phyloP scores from a whole-genome alignment of 176 grass and related monocot species.

The Aegilops speltoides region DNA sequence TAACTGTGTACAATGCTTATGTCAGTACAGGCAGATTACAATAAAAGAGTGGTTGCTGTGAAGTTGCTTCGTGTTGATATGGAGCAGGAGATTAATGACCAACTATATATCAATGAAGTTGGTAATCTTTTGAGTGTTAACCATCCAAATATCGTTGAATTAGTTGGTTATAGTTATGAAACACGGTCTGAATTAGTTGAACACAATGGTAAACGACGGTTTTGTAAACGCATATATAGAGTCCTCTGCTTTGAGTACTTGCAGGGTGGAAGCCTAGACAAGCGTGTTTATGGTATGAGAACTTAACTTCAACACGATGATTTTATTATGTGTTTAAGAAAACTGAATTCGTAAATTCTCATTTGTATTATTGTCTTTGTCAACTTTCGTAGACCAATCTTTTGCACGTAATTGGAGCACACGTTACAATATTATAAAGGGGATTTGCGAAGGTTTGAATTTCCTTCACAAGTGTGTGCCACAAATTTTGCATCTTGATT shows the following conservation, averaged over 20 bases:
- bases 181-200: not conserved
- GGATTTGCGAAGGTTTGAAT: not conserved
- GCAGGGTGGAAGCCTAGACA: not conserved
- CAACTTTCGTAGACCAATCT: not conserved
- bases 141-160: too few relatives aligned
- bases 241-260: not conserved
- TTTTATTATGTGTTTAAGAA: too few relatives aligned
- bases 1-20: too few relatives aligned
- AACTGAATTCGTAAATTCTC: not conserved
- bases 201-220: not conserved
- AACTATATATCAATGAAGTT: not conserved
- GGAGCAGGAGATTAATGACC: not conserved
- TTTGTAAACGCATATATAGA: not conserved
- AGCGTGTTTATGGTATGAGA: not conserved
- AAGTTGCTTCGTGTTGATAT: not conserved
- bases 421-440: not conserved
- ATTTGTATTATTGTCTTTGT: not conserved
- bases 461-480: not conserved
- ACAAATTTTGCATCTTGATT: not conserved
- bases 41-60: not conserved
- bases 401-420: not conserved
- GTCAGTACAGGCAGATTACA: too few relatives aligned
- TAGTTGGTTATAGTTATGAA: not conserved
- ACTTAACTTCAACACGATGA: not conserved
- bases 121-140: not conserved